phyloP scores from a whole-genome alignment of 2,329 filamentous ascomycete species.

The Bisporella sp. region DNA sequence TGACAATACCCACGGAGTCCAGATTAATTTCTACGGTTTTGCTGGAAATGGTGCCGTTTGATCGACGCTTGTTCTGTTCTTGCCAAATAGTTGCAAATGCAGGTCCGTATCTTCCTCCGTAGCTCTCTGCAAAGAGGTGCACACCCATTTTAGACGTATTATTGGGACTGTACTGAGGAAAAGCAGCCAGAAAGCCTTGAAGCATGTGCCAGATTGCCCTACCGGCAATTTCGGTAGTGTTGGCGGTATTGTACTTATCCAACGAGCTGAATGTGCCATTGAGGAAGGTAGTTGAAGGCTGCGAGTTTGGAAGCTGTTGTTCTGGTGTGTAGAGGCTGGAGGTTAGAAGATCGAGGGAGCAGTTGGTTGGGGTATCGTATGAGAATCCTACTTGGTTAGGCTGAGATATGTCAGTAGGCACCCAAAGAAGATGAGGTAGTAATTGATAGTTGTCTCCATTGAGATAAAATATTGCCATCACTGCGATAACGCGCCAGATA shows the following conservation, averaged over 20 bases:
- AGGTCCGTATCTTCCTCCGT: constrained; percentile 64
- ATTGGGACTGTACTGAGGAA: constrained; percentile 45
- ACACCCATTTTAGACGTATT: constrained; percentile 49
- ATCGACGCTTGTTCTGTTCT: constrained; percentile 51
- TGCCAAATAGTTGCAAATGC: constrained; percentile 53
- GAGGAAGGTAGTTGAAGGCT: constrained; percentile 32
- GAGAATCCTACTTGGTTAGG: constrained; percentile 66
- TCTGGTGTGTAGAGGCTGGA: constrained; percentile 34
- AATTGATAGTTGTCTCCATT: too few relatives aligned
- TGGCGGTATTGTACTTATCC: constrained; percentile 36
- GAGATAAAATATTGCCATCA: too few relatives aligned
- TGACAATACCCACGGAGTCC: constrained; percentile 60
- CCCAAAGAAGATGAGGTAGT: too few relatives aligned
- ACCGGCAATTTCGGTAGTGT: constrained; percentile 45
- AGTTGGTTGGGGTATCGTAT: constrained; percentile 56
- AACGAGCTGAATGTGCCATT: constrained; percentile 62
- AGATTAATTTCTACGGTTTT: constrained; percentile 53
- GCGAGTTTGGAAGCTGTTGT: constrained; percentile 22
- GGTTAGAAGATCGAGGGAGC: constrained; percentile 44
- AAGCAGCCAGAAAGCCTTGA: constrained; percentile 51
- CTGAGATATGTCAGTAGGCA: constrained; percentile 35
- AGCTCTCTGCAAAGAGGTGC: constrained; percentile 62
- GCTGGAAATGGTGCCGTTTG: constrained; percentile 42
- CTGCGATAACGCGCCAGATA: too few relatives aligned
- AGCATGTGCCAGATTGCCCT: constrained; percentile 51